These are phyloP conservation scores for Azolla pinnata DNA, from an alignment of 75 land plant genomes.

Conservation along the genomic window DNA sequence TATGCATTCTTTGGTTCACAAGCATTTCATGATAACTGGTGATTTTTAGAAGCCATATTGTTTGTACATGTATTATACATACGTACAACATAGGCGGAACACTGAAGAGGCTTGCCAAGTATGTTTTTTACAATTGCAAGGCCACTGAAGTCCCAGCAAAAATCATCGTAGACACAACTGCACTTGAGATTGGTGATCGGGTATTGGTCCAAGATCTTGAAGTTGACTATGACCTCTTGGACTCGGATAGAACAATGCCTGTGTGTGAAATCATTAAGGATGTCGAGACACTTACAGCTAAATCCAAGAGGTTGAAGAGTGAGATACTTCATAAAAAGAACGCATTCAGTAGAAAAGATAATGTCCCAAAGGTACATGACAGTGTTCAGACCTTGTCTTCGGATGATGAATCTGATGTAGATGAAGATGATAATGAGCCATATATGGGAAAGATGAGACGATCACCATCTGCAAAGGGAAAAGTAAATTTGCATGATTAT, in stretches of 20 bases:
- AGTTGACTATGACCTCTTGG: background rate
- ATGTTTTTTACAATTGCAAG: background rate
- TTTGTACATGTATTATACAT: too few relatives aligned
- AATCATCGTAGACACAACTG: constrained; percentile 2
- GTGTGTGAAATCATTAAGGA: constrained; percentile 7
- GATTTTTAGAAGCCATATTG: too few relatives aligned
- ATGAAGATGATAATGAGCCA: constrained; percentile 1
- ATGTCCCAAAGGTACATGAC: background rate
- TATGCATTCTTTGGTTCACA: too few relatives aligned
- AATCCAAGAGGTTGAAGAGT: background rate
- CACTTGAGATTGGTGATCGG: background rate
- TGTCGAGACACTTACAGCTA: background rate
- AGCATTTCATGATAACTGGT: too few relatives aligned
- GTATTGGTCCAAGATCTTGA: constrained; percentile 4
- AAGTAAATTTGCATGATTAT: background rate
- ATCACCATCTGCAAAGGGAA: background rate
- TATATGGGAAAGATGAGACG: background rate
- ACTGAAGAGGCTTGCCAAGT: constrained; percentile 4
- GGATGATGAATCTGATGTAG: background rate
- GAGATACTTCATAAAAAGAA: background rate
- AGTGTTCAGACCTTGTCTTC: background rate
- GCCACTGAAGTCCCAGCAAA: constrained; percentile 1
- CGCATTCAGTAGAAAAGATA: constrained; percentile 1
- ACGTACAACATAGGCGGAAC: constrained; percentile 5
- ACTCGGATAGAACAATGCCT: constrained; percentile 1